Base-by-base conservation (phyloP, 768 basidiomycete genomes). In the Rhodotorula graminis region DNA sequence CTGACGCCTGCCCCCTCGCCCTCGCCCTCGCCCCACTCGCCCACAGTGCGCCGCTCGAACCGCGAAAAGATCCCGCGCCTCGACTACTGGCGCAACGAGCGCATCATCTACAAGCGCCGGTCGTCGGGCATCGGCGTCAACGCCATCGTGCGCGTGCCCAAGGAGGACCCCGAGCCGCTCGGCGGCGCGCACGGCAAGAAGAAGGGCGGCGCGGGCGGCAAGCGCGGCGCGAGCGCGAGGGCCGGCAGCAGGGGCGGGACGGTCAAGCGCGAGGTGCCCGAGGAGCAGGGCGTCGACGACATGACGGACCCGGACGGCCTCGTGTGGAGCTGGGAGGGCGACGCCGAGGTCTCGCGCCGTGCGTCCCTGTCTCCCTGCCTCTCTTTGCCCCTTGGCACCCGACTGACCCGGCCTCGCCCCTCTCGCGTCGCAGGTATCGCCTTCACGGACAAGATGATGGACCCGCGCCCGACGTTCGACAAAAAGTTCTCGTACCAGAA, bases 41-140 rank as follows among this genome's bases (percentile, higher is more conserved):
- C 14, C 44, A 88, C 88, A 33, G 83, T 90, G 3, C 88, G 93
- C 27, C 87, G 89, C 62, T 89, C 91, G 44, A 82, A 82, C 61
- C 88, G 94, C 33, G 83, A 85, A 65, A 87, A 87, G 46, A 87
- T 87, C 77, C 82, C 82, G 61, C 95, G 94, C 9, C 83, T 98
- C 49, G 90, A 91, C 53, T 95, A 85, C 84, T 98, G 95, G 95
- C 87, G 93, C n/a, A 87, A 87, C 76, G 95, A 98, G 82, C 89
- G 88, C 73, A 86, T 92, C 33, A 88, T 93, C 4, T 97, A 92
- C 77, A 89, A 89, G 12, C 85, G 88, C 31, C 84, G 85, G 21
- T 82, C 84, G 16, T 84, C 84, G 14, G 86, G 83, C 33, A 72
- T 82, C 16, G 82, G 82, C 19, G 89, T 92, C 78, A 84, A 87